These are phyloP conservation scores for Penicillium parvum DNA, from an alignment of 495 filamentous ascomycete genomes.

Conservation along the genomic window DNA sequence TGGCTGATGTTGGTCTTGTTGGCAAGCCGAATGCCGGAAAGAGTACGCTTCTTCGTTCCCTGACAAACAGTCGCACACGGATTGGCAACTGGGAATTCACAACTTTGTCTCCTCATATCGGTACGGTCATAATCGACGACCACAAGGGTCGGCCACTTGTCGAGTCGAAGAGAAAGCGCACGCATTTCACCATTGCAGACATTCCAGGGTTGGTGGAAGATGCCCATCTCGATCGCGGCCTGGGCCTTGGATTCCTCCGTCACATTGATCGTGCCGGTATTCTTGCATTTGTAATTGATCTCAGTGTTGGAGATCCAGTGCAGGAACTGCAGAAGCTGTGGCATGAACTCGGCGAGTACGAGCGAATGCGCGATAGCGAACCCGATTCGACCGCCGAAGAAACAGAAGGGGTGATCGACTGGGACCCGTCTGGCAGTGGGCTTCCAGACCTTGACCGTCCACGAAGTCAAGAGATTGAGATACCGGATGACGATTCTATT, in stretches of 20 bases:
- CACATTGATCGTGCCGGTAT: conserved; percentile 92
- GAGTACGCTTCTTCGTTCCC: conserved; percentile 80
- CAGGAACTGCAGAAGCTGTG: conserved; percentile 74
- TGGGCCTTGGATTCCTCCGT: conserved; percentile 86
- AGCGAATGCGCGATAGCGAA: conserved; percentile 61
- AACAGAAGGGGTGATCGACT: conserved; percentile 30
- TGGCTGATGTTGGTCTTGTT: conserved; percentile 92
- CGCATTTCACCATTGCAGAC: conserved; percentile 88
- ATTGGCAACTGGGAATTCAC: conserved; percentile 97
- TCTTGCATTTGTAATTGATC: conserved; percentile 88
- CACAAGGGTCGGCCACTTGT: conserved; percentile 63
- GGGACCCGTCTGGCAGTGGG: conserved; percentile 20
- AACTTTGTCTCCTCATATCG: conserved; percentile 88
- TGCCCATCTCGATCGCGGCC: conserved; percentile 86
- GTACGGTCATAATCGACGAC: conserved; percentile 87
- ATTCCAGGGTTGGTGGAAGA: conserved; percentile 89
- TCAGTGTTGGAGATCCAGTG: conserved; percentile 74
- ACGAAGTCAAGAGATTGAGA: background rate
- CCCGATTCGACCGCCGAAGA: conserved; percentile 46
- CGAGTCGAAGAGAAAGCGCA: conserved; percentile 46
- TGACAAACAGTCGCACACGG: conserved; percentile 80
- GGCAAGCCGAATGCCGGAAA: conserved; percentile 96
- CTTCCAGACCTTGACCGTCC: conserved; percentile 20
- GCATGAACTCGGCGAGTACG: conserved; percentile 85
- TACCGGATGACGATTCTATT: conserved; percentile 18